Evolutionary conservation across 2,329 filamentous ascomycete genomes (phyloP).

Genomic region (Pseudocercospora cruenta): DNA sequence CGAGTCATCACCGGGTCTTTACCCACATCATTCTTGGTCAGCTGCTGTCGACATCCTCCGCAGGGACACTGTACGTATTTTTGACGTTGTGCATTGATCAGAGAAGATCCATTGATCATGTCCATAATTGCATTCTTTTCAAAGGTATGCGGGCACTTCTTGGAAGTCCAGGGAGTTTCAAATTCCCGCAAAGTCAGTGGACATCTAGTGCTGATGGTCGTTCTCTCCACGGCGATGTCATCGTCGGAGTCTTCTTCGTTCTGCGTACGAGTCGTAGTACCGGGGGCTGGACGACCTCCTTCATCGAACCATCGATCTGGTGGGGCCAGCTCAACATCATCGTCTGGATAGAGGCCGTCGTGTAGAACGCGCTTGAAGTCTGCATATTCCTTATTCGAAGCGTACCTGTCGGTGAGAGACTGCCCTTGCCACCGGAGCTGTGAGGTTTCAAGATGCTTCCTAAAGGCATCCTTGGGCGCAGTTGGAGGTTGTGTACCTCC

Average conservation of each 20-base stretch:
- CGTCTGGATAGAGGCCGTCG: conserved; percentile 60
- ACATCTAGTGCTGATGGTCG: conserved; percentile 68
- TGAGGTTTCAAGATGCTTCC: conserved; percentile 42
- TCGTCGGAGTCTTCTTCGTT: conserved; percentile 60
- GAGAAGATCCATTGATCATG: conserved; percentile 45
- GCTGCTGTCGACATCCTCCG: conserved; percentile 62
- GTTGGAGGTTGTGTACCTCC: conserved; percentile 41
- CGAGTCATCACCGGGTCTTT: conserved; percentile 61
- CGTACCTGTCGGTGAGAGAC: conserved; percentile 53
- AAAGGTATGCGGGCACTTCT: conserved; percentile 72
- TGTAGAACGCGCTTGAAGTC: conserved; percentile 65
- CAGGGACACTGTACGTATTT: conserved; percentile 63
- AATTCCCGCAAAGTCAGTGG: conserved; percentile 69
- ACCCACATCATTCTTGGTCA: conserved; percentile 58
- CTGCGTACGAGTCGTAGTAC: conserved; percentile 42
- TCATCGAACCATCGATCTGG: conserved; percentile 63
- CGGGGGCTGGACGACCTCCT: conserved; percentile 48
- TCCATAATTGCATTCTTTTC: conserved; percentile 67
- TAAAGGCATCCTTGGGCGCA: conserved; percentile 44
- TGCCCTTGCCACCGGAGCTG: conserved; percentile 49
- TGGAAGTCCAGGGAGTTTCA: conserved; percentile 67
- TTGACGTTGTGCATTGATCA: conserved; percentile 22
- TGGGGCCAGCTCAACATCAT: conserved; percentile 58
- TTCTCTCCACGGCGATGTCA: conserved; percentile 68
- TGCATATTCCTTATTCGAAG: conserved; percentile 62